Evolutionary conservation across 2,329 filamentous ascomycete genomes (phyloP).

Genomic region (Aspergillus texensis): DNA sequence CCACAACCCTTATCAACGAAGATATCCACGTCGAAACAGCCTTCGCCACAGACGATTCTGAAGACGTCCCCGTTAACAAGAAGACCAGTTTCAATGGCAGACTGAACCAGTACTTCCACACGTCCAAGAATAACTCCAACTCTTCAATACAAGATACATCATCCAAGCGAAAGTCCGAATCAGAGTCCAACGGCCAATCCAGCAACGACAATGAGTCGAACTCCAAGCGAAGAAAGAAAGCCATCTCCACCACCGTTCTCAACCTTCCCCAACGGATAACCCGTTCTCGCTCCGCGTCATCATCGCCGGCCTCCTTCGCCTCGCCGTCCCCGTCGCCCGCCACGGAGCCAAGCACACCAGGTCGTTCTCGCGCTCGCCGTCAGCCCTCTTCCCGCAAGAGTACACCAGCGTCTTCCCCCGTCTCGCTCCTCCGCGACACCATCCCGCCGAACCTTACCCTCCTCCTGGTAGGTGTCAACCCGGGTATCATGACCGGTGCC

Average conservation of each 20-base stretch:
- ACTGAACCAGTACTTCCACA: conserved; percentile 38
- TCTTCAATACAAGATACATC: conserved; percentile 4
- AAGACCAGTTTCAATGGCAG: conserved; percentile 40
- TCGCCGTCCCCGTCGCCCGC: background rate
- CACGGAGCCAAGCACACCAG: background rate
- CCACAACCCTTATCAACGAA: background rate
- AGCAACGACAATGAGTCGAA: conserved; percentile 5
- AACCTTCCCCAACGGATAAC: conserved; percentile 14
- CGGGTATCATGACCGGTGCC: conserved; percentile 49
- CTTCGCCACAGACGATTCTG: background rate
- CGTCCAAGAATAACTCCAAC: conserved; percentile 6
- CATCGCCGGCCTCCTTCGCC: conserved; percentile 3
- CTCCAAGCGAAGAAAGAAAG: conserved; percentile 20
- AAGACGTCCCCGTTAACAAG: conserved; percentile 37
- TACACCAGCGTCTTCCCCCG: conserved; percentile 22
- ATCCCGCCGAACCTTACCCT: conserved; percentile 49
- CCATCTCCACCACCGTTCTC: background rate
- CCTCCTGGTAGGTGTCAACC: conserved; percentile 54
- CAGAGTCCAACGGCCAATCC: background rate
- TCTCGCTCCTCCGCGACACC: conserved; percentile 48
- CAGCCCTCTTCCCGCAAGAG: conserved; percentile 9
- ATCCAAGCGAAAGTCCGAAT: conserved; percentile 6
- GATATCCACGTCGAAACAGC: background rate
- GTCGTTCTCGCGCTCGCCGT: background rate
- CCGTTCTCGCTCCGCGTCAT: conserved; percentile 18